A percentile compares a stretch with the other conserved stretches of the same genome.
Conservation (phyloP, 441 rosid species). For the Gossypium aridum region DNA sequence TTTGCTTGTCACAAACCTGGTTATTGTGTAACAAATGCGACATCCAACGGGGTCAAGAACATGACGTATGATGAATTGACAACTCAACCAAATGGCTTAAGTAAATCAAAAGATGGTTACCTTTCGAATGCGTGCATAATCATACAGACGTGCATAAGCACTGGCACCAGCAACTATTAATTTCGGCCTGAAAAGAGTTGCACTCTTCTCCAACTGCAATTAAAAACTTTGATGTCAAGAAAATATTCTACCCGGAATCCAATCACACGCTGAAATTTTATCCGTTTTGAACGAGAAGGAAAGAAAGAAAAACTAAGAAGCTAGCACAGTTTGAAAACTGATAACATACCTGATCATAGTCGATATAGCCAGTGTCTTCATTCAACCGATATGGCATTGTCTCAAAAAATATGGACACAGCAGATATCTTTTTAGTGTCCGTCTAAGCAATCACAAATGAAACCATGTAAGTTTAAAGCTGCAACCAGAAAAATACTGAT, state of each 20-base stretch:
- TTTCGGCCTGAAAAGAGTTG: slow-evolving; percentile 86
- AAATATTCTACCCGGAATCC: background rate
- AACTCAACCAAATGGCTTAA: slow-evolving; percentile 3
- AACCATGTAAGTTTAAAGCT: slow-evolving; percentile 2
- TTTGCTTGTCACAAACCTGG: slow-evolving; percentile 96
- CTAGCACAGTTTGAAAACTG: background rate
- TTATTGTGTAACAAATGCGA: slow-evolving; percentile 17
- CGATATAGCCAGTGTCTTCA: slow-evolving; percentile 86
- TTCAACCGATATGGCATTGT: slow-evolving; percentile 92
- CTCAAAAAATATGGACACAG: slow-evolving; percentile 92
- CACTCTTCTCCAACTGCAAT: slow-evolving; percentile 89
- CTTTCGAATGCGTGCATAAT: slow-evolving; percentile 86
- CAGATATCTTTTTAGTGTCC: slow-evolving; percentile 95
- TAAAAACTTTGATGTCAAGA: slow-evolving; percentile 6
- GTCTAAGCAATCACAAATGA: slow-evolving; percentile 45
- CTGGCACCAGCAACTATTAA: slow-evolving; percentile 98
- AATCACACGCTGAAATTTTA: background rate
- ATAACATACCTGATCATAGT: slow-evolving; percentile 77
- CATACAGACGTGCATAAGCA: slow-evolving; percentile 95
- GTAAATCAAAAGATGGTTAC: slow-evolving; percentile 27
- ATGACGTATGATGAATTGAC: background rate
- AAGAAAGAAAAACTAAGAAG: background rate
- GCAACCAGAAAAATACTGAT: background rate
- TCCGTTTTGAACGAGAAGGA: background rate
- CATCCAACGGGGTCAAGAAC: background rate